These are phyloP conservation scores for Colletotrichum sp. DNA, from an alignment of 2,329 filamentous ascomycete species.

Conservation along the genomic window DNA sequence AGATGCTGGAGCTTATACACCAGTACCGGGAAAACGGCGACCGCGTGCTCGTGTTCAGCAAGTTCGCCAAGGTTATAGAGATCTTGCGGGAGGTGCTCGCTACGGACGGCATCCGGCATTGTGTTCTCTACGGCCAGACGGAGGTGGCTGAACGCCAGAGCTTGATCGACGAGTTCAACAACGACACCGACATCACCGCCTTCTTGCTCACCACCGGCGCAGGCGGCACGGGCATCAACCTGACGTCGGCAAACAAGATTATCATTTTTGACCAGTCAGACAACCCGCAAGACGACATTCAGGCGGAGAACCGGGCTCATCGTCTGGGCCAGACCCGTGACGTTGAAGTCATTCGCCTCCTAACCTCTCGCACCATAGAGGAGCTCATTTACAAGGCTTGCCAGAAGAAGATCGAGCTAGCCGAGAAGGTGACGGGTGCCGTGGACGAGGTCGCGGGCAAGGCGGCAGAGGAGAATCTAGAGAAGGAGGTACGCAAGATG, in stretches of 20 bases:
- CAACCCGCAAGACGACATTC: conserved; percentile 97
- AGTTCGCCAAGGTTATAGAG: conserved; percentile 91
- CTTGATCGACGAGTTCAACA: conserved; percentile 86
- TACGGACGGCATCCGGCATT: conserved; percentile 74
- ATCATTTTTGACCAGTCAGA: conserved; percentile 97
- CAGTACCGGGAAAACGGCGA: conserved; percentile 82
- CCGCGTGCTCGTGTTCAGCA: conserved; percentile 87
- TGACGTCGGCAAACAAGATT: conserved; percentile 95
- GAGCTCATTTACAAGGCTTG: conserved; percentile 92
- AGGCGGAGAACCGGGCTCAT: conserved; percentile 96
- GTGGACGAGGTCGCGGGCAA: conserved; percentile 32
- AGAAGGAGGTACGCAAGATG: conserved; percentile 51
- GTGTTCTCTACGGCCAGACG: conserved; percentile 86
- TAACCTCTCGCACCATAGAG: conserved; percentile 84
- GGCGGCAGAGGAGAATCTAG: conserved; percentile 39
- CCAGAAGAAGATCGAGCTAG: conserved; percentile 90
- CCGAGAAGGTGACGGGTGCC: conserved; percentile 61
- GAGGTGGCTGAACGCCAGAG: conserved; percentile 83
- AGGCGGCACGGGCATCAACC: conserved; percentile 95
- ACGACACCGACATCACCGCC: conserved; percentile 77
- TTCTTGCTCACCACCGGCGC: conserved; percentile 94
- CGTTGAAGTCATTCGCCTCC: conserved; percentile 87
- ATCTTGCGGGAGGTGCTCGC: conserved; percentile 85
- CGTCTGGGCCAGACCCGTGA: conserved; percentile 89
- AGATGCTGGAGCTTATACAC: conserved; percentile 76